A percentile compares a stretch with the other conserved stretches of the same genome.
phyloP scores from a whole-genome alignment of 495 filamentous ascomycete species.

The Aspergillus olivimuriae region DNA sequence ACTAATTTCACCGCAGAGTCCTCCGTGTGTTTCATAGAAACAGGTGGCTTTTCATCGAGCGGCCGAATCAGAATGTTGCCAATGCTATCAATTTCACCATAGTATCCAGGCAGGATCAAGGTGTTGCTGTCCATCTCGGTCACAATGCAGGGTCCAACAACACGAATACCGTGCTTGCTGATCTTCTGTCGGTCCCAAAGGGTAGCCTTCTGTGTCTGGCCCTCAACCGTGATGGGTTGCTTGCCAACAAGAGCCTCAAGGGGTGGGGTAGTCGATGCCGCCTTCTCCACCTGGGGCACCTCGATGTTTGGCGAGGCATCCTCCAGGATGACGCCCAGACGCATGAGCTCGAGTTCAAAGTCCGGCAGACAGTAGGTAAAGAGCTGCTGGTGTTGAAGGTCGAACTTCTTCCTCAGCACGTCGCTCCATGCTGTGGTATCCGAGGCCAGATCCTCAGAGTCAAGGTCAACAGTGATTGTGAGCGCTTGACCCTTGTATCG shows the following conservation, averaged over 20 bases:
- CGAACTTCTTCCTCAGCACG: conserved; percentile 32
- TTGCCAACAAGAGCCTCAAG: conserved; percentile 22
- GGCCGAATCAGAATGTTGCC: conserved; percentile 42
- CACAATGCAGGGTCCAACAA: conserved; percentile 42
- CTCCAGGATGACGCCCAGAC: conserved; percentile 36
- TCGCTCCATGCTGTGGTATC: conserved; percentile 12
- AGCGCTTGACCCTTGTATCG: conserved; percentile 44
- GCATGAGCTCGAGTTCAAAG: conserved; percentile 40
- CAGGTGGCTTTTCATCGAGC: conserved; percentile 13
- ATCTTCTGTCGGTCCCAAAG: conserved; percentile 41
- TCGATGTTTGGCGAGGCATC: conserved; percentile 35
- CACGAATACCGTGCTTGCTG: conserved; percentile 25
- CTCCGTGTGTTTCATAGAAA: conserved; percentile 9
- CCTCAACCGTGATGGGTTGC: conserved; percentile 34
- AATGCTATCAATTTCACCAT: conserved; percentile 11
- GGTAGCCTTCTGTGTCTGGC: conserved; percentile 28
- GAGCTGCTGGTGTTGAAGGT: conserved; percentile 37
- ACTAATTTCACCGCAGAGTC: conserved; percentile 28
- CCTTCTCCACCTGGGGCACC: conserved; percentile 27
- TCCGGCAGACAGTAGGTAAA: conserved; percentile 40
- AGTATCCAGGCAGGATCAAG: conserved; percentile 36
- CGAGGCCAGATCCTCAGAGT: conserved; percentile 19
- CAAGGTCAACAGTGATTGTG: conserved; percentile 36
- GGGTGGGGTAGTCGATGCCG: conserved; percentile 19
- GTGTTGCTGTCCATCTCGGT: conserved; percentile 49